These are phyloP conservation scores for Chlamydomonas reinhardtii DNA, from an alignment of 163 green algal genomes.

Conservation along the genomic window DNA sequence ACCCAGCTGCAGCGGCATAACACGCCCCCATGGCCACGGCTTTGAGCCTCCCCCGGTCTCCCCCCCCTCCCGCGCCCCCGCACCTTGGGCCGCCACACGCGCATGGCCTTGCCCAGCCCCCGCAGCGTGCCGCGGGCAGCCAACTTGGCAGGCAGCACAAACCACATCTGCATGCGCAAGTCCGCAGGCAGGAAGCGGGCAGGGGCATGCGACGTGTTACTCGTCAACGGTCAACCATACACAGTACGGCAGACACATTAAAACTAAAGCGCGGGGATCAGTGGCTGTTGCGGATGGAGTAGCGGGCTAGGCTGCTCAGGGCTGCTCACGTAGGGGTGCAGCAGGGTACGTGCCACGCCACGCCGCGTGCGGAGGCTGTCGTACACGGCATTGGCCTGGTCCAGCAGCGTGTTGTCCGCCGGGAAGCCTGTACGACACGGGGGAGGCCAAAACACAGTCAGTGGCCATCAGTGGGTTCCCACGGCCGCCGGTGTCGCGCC, in stretches of 20 bases:
- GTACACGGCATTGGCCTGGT: constrained; percentile 19
- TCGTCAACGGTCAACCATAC: too few species aligned
- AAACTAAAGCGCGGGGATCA: too few species aligned
- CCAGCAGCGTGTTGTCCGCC: neutral
- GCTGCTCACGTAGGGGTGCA: constrained; percentile 12
- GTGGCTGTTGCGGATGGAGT: too few species aligned
- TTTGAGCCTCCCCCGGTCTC: neutral
- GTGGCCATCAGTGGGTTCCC: too few species aligned
- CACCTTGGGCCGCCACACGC: neutral
- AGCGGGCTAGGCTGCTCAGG: too few species aligned
- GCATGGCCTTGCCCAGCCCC: neutral
- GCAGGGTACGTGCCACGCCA: neutral
- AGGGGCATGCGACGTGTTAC: too few species aligned
- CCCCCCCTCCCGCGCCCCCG: neutral
- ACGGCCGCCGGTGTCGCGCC: too few species aligned
- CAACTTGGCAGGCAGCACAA: neutral
- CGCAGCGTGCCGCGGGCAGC: neutral
- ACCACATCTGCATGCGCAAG: neutral
- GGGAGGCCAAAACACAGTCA: too few species aligned
- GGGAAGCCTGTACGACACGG: neutral
- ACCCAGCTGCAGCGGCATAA: too few species aligned
- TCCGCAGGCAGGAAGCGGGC: too few species aligned
- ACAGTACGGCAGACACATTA: too few species aligned
- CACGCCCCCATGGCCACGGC: too few species aligned
- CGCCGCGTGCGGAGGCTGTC: neutral